A percentile compares a stretch with the other conserved stretches of the same genome.
Conservation (phyloP, 306 rosid genomes). For the Begonia fuchsioides region DNA sequence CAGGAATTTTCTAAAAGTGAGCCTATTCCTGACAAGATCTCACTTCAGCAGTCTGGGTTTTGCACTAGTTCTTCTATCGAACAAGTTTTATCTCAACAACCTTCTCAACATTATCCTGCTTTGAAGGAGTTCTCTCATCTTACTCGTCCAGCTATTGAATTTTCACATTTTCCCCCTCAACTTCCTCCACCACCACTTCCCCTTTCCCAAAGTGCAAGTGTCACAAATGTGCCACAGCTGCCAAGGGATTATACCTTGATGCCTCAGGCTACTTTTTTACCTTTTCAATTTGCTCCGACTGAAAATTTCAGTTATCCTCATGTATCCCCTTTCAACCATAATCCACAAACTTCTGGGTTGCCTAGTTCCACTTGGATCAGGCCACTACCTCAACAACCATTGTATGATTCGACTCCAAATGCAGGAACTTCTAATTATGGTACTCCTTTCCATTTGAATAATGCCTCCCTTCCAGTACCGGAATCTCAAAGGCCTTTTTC, state of each 20-base stretch:
- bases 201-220: conserved; percentile 30
- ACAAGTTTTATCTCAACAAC: conserved; percentile 21
- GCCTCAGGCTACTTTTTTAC: conserved; percentile 41
- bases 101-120: conserved; percentile 19
- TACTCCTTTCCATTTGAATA: conserved; percentile 41
- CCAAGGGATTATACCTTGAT: conserved; percentile 19
- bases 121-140: conserved; percentile 24
- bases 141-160: conserved; percentile 20
- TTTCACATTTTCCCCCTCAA: conserved; percentile 21
- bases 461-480: conserved; percentile 28
- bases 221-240: conserved; percentile 30
- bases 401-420: conserved; percentile 24
- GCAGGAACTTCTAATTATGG: conserved; percentile 23
- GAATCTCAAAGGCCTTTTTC: conserved; percentile 27
- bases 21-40: too few relatives aligned
- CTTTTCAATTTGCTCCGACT: conserved; percentile 31
- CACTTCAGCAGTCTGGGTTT: conserved; percentile 25
- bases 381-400: conserved; percentile 36
- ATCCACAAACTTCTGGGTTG: conserved; percentile 29
- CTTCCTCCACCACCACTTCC: conserved; percentile 42
- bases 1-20: conserved; percentile 26
- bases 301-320: conserved; percentile 33
- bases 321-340: conserved; percentile 24
- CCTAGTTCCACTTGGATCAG: conserved; percentile 38
- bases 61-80: conserved; percentile 23